These are phyloP conservation scores for Ustilago shanxiensis DNA, from an alignment of 1,284 basidiomycete genomes.

Conservation along the genomic window DNA sequence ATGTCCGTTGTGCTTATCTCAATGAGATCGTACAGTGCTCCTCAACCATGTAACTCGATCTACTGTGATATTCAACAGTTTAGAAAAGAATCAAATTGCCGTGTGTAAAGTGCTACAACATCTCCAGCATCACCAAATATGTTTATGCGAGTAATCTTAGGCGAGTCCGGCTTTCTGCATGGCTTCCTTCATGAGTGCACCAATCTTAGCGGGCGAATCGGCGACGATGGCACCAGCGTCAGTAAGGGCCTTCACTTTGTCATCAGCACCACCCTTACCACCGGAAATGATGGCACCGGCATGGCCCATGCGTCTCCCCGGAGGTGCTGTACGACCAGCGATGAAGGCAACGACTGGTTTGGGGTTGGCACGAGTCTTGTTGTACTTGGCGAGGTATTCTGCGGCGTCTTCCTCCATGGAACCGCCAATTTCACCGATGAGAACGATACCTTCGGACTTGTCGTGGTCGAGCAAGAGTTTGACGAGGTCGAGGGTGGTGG, in stretches of 20 bases:
- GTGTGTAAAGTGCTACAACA: too few species aligned
- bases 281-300: slow-evolving; percentile 92
- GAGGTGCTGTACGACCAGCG: slow-evolving; percentile 92
- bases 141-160: background rate
- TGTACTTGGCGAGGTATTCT: slow-evolving; percentile 91
- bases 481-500: slow-evolving; percentile 95
- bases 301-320: slow-evolving; percentile 89
- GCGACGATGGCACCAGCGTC: slow-evolving; percentile 93
- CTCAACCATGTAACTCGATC: too few species aligned
- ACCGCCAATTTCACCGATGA: slow-evolving; percentile 99
- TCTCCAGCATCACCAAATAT: too few species aligned
- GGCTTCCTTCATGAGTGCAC: slow-evolving; percentile 67
- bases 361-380: slow-evolving; percentile 85
- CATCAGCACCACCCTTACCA: slow-evolving; percentile 94
- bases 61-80: too few species aligned
- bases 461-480: slow-evolving; percentile 96
- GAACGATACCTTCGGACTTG: slow-evolving; percentile 81
- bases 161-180: slow-evolving; percentile 55
- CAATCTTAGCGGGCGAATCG: slow-evolving; percentile 81
- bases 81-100: too few species aligned
- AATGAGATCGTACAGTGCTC: too few species aligned
- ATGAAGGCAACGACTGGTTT: slow-evolving; percentile 99
- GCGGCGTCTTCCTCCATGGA: slow-evolving; percentile 99
- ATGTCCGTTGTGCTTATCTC: too few species aligned
- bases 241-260: slow-evolving; percentile 95